Evolutionary conservation across 352 stramenopile species (phyloP), one percentile per base, ranked within the genome.

Genomic region (Globisporangium sylvaticum): DNA sequence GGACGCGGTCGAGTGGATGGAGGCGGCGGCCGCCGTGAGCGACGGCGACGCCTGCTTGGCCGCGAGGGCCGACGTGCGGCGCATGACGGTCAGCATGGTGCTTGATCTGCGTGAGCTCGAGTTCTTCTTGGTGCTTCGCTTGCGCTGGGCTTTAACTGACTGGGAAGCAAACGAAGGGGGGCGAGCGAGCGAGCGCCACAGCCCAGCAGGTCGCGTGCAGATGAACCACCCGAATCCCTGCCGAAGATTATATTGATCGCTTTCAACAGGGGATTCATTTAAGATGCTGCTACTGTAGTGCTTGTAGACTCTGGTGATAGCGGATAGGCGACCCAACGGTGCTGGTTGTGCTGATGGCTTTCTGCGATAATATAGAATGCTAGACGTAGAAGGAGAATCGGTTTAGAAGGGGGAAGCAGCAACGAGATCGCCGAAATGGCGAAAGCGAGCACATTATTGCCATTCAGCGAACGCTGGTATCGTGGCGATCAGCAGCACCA

Each of bases 61-160:
- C 60, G 67, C 70, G 37, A 58, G 42, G 20, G 75, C 68, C 64
- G 57, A 66, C 31, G 75, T 80, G 67, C 75, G 74, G 59, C 75
- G 77, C 20, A 64, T 72, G 66, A 85, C 62, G 37, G 67, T 76
- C 65, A 83, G 61, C 77, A 85, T 85, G 25, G 20, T n/a, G n/a
- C n/a, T 66, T 18, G 12, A 20, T 15, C 31, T 12, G 31, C 34
- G 7, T 14, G 55, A 53, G 34, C 22, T 31, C 29, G n/a, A 5
- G 39, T 34, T 59, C 18, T 66, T 52, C 60, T 56, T 39, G 15
- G 39, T 15, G 15, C 39, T 48, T 48, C 39, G 37, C 37, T 20
- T 48, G 2, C 42, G 6, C 25, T 64, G 44, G 39, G 58, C 58
- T 50, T 55, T 25, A 32, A 63, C 14, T 63, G 58, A 63, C 58